Evolutionary conservation across 352 stramenopile species (phyloP).

Genomic region (Phytophthora europaea): DNA sequence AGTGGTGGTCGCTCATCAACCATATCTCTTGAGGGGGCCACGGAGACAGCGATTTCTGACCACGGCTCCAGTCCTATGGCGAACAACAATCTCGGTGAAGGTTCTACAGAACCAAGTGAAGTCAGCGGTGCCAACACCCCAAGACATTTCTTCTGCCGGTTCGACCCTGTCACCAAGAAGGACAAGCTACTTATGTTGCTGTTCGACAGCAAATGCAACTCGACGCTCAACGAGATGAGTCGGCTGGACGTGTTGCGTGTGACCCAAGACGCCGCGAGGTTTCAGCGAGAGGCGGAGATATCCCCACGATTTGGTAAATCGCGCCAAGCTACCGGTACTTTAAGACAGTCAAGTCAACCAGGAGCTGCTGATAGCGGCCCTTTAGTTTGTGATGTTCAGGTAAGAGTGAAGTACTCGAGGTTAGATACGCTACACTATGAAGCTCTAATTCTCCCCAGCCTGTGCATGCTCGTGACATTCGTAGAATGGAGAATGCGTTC

Average conservation of each 20-base stretch:
- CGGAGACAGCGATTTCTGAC: slow-evolving; percentile 1
- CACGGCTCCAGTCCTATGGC: not conserved
- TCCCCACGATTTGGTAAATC: not conserved
- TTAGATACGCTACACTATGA: not conserved
- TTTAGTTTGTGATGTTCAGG: not conserved
- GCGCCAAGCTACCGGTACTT: not conserved
- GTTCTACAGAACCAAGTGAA: not conserved
- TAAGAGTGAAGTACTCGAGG: not conserved
- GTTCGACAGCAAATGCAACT: slow-evolving; percentile 43
- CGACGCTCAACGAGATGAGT: slow-evolving; percentile 51
- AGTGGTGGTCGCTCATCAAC: not conserved
- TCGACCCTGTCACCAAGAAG: slow-evolving; percentile 38
- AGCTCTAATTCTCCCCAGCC: slow-evolving; percentile 23
- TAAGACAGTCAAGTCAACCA: not conserved
- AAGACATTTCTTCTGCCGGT: slow-evolving; percentile 31
- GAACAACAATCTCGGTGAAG: not conserved
- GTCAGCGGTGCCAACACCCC: slow-evolving; percentile 1
- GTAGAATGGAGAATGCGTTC: slow-evolving; percentile 67
- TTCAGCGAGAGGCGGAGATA: not conserved
- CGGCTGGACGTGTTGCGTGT: slow-evolving; percentile 49
- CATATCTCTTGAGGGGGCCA: not conserved
- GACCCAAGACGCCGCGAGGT: slow-evolving; percentile 46
- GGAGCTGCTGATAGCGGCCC: not conserved
- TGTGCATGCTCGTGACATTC: slow-evolving; percentile 62
- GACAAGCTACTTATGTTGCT: slow-evolving; percentile 33